Evolutionary conservation across 177 flowering plant genomes (phyloP).

Genomic region (Vitis hybrid): DNA sequence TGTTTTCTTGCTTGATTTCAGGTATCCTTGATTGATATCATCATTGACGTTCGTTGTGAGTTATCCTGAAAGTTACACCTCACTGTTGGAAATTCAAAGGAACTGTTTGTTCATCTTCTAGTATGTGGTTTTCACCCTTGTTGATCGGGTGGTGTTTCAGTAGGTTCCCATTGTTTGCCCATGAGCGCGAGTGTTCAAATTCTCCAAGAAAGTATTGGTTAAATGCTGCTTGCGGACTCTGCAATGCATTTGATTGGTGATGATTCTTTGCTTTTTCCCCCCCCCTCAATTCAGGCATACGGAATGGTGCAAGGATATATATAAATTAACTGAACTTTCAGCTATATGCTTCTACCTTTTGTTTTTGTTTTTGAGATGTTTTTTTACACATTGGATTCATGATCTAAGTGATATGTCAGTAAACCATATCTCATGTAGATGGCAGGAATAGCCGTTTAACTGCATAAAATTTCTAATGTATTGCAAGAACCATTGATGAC

Average conservation of each 20-base stretch:
- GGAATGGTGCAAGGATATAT: background rate
- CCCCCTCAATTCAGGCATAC: background rate
- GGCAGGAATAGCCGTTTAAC: too few relatives aligned
- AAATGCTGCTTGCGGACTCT: background rate
- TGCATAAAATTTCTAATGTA: too few relatives aligned
- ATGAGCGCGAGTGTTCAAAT: background rate
- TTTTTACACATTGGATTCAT: too few relatives aligned
- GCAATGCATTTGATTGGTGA: constrained; percentile 2
- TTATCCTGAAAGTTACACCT: background rate
- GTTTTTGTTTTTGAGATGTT: too few relatives aligned
- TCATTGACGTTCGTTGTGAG: too few relatives aligned
- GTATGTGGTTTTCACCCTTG: background rate
- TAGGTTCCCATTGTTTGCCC: constrained; percentile 1
- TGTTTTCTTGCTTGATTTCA: too few relatives aligned
- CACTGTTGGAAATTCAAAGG: background rate
- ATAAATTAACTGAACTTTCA: too few relatives aligned
- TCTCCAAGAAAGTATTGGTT: constrained; percentile 1
- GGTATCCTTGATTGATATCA: too few relatives aligned
- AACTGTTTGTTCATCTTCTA: background rate
- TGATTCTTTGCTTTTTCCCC: background rate
- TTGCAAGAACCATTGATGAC: too few relatives aligned
- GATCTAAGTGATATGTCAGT: too few relatives aligned
- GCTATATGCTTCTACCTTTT: too few relatives aligned
- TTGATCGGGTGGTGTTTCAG: background rate
- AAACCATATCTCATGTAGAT: too few relatives aligned